Base-by-base conservation (phyloP, 1,284 basidiomycete genomes). In the Leccinum fuscescens region DNA sequence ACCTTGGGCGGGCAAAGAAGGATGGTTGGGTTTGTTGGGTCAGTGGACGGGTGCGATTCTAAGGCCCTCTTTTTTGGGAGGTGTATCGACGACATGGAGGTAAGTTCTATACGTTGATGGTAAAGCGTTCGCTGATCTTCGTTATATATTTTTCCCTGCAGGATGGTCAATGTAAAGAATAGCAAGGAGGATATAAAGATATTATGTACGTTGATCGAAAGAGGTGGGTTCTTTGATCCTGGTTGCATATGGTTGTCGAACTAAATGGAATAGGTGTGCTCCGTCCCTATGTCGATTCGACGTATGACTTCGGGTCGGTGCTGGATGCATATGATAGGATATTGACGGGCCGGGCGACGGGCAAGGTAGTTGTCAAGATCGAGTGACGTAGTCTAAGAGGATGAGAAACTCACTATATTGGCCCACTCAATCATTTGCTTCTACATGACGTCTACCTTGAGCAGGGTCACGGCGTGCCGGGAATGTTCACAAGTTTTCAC, bases 291-390 rank as follows among this genome's bases (percentile, higher is more conserved):
- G 80, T 92, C 6, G 89, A 92, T 70, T 86, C 83, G 0, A 81
- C 85, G 2, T 82, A 77, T 62, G 69, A 69, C 3, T 89, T 90
- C 57, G 79, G 82, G 15, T 84, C 89, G 27, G 81, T 74, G 0
- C 66, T 80, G 46, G 75, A 82, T 62, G 89, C 87, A 3, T 92
- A 87, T 64, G 82, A 85, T 35, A 77, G 79, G 53, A 67, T 89
- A n/a, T 76, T 83, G 76, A 79, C 79, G 3, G 72, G 76, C 4
- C 78, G 81, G 50, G 84, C 86, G 2, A 81, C 76, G 14, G 90
- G 89, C 1, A 91, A 91, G 71, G 79, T 92, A 2, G 73, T 84
- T 2, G 74, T 87, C 12, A 80, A 78, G 61, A 73, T 86, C 11
- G 77, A 79, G 50, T 69, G 59, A 63, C 15, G 15, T 15, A 42